Conservation (phyloP, 495 filamentous ascomycete species). For the Pseudoneurospora amorphoporcata region DNA sequence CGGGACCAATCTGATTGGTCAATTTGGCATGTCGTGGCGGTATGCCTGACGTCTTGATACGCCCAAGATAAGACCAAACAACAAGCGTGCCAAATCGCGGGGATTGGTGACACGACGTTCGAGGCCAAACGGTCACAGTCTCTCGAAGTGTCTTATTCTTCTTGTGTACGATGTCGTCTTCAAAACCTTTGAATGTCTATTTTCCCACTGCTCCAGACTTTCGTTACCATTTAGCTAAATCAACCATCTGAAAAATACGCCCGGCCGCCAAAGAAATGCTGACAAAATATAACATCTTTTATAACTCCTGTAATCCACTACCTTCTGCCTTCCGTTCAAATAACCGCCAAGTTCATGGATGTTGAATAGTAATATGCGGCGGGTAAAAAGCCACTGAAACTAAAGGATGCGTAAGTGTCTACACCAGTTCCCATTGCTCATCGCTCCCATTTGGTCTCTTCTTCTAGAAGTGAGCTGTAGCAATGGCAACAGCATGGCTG, state of each 20-base stretch:
- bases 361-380: not conserved
- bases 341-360: not conserved
- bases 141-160: not conserved
- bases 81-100: not conserved
- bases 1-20: not conserved
- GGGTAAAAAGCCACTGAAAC: not conserved
- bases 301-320: not conserved
- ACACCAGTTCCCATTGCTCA: not conserved
- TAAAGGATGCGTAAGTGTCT: not conserved
- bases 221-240: not conserved
- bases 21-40: not conserved
- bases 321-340: not conserved
- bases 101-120: not conserved
- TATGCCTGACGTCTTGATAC: not conserved
- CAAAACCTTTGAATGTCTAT: not conserved
- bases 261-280: not conserved
- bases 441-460: not conserved
- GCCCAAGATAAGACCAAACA: not conserved
- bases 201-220: not conserved
- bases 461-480: slow-evolving; percentile 31
- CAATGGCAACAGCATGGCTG: slow-evolving; percentile 83
- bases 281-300: not conserved
- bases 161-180: not conserved
- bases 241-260: not conserved
- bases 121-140: not conserved